Evolutionary conservation across 2,329 filamentous ascomycete species (phyloP), one percentile per base, ranked within the genome.

Genomic region (Apiospora arundinis): DNA sequence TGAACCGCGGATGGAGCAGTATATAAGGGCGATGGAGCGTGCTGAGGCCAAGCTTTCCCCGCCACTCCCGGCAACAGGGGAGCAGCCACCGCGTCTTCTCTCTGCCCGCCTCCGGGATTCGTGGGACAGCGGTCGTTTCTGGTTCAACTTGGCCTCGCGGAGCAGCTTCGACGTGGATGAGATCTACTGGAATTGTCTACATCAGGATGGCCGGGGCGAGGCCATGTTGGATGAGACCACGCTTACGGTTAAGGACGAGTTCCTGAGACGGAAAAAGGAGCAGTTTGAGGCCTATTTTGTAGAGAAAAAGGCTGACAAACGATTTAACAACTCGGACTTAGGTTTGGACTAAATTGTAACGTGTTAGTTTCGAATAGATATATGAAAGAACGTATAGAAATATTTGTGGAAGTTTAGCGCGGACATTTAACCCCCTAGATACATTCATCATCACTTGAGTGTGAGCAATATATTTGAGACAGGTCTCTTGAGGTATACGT

Each of bases 121-220:
- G 18, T 74, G 70, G 70, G 67, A 72, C 5, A 73, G 52, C 25
- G 67, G 72, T 40, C 73, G 69, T 18, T 74, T 73, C 65, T 73
- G 63, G 70, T 71, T 71, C 48, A 69, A 72, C 40, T 42, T 70
- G 45, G 70, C 70, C 1, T 52, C 56, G 40, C 67, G 72, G 18
- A 60, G 46, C 8, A 68, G 72, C 70, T 70, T 72, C 44, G 72
- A 70, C 32, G 48, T 70, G 11, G 70, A 72, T 40, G 72, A 70
- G 3, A 68, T 73, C 11, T 73, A 73, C 40, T 71, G 72, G 67
- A 4, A 63, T 7, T 44, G 23, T 60, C 56, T 71, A 23, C 48
- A 73, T 42, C 23, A 65, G 12, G 46, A 71, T 2, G 56, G 25
- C 25, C 37, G 52, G 7, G 69, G 69, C 23, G 69, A 67, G 42